These are phyloP conservation scores for Melocanna baccifera DNA, from an alignment of 176 grass and related monocot species.

Conservation along the genomic window DNA sequence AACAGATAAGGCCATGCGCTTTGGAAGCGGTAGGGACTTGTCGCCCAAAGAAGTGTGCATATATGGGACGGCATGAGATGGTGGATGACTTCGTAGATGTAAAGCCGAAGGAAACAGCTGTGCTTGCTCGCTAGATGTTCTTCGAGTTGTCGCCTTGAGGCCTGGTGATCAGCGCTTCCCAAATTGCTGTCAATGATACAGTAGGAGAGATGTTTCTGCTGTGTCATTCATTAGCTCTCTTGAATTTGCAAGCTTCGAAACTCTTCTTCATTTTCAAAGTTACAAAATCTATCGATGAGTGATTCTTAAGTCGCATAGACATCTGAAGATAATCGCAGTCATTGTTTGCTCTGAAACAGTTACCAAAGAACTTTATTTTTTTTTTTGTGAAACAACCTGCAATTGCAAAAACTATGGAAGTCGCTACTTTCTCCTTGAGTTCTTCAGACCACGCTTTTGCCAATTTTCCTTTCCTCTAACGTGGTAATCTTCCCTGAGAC, in stretches of 20 bases:
- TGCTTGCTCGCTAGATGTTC: neutral
- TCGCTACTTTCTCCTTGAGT: neutral
- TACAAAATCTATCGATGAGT: neutral
- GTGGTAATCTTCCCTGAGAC: neutral
- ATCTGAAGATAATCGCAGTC: constrained; percentile 9
- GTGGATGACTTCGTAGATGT: neutral
- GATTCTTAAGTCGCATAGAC: neutral
- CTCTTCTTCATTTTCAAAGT: neutral
- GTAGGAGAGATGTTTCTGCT: too few relatives aligned
- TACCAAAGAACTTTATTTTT: neutral
- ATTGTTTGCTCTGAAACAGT: neutral
- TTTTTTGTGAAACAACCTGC: neutral
- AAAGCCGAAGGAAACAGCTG: neutral
- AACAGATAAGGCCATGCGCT: neutral
- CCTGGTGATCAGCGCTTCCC: neutral
- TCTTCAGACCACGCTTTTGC: neutral
- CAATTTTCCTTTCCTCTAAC: neutral
- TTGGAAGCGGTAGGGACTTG: neutral
- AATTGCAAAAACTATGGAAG: neutral
- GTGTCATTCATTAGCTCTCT: neutral
- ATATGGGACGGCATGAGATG: neutral
- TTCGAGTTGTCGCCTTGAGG: neutral
- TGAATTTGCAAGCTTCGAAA: neutral
- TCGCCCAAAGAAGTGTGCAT: neutral
- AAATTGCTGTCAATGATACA: neutral